phyloP scores from a whole-genome alignment of 495 filamentous ascomycete genomes.

The Daldinia loculata region DNA sequence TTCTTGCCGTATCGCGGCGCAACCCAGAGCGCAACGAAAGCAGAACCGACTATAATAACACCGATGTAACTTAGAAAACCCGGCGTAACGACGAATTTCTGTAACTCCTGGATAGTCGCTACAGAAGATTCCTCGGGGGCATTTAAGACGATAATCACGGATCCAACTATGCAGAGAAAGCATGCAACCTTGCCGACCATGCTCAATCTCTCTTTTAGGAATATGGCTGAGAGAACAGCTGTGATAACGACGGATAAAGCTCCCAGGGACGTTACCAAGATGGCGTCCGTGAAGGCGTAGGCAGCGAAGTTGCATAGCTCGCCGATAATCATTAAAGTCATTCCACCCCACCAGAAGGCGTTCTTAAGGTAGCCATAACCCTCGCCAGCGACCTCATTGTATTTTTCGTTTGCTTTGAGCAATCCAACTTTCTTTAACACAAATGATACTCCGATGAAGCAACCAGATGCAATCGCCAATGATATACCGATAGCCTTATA shows the following conservation, averaged over 20 bases:
- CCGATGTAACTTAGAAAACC: conserved; percentile 89
- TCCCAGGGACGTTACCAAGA: conserved; percentile 92
- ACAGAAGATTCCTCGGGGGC: conserved; percentile 87
- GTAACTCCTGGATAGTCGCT: conserved; percentile 90
- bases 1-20: conserved; percentile 93
- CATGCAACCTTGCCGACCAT: conserved; percentile 97
- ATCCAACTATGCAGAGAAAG: conserved; percentile 93
- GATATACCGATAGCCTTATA: conserved; percentile 92
- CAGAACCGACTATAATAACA: conserved; percentile 76
- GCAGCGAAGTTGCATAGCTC: conserved; percentile 98
- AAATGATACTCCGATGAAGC: conserved; percentile 96
- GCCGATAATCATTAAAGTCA: conserved; percentile 96
- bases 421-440: conserved; percentile 94
- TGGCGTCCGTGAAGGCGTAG: conserved; percentile 96
- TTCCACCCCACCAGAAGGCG: conserved; percentile 92
- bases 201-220: conserved; percentile 93
- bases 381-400: conserved; percentile 94
- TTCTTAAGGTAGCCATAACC: conserved; percentile 99
- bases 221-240: conserved; percentile 91
- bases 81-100: conserved; percentile 84
- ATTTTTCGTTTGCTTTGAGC: conserved; percentile 92
- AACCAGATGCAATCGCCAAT: conserved; percentile 85
- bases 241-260: conserved; percentile 96
- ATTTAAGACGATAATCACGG: conserved; percentile 93
- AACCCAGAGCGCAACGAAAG: conserved; percentile 80